A percentile compares a stretch with the other conserved stretches of the same genome.
phyloP scores from a whole-genome alignment of 2,329 filamentous ascomycete species.

The Fusarium gaditjirri region DNA sequence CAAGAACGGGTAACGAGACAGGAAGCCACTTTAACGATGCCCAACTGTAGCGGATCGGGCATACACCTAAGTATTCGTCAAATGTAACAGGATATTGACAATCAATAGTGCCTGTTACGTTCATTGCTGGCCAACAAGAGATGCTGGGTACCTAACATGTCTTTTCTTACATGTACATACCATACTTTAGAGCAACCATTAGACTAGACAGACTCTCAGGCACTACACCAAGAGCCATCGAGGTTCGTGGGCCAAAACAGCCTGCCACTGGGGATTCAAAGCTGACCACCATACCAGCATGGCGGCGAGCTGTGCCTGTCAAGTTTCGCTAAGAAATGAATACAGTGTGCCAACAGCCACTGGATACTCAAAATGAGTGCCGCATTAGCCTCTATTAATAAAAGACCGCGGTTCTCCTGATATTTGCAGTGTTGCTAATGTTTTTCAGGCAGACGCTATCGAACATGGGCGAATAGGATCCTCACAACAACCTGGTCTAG shows the following conservation, averaged over 20 bases:
- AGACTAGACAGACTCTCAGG: neutral
- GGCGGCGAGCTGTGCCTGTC: conserved; percentile 9
- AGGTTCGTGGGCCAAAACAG: neutral
- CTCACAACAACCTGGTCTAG: conserved; percentile 11
- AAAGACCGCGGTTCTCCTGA: conserved; percentile 12
- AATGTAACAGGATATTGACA: conserved; percentile 5
- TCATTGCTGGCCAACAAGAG: conserved; percentile 6
- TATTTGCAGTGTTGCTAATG: conserved; percentile 7
- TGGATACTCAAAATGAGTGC: neutral
- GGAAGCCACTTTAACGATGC: conserved; percentile 22
- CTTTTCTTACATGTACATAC: neutral
- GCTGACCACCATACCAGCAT: conserved; percentile 13
- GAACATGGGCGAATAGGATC: conserved; percentile 22
- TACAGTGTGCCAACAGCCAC: neutral
- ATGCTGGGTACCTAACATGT: conserved; percentile 2
- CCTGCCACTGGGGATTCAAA: neutral
- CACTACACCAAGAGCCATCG: neutral
- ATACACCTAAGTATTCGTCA: neutral
- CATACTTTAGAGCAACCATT: conserved; percentile 14
- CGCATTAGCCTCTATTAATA: conserved; percentile 15
- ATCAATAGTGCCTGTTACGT: neutral
- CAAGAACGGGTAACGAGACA: conserved; percentile 25
- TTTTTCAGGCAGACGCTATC: conserved; percentile 12
- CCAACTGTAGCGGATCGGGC: neutral
- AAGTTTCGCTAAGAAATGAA: neutral